phyloP scores from a whole-genome alignment of 257 asterid species.

The Solanum etuberosum region DNA sequence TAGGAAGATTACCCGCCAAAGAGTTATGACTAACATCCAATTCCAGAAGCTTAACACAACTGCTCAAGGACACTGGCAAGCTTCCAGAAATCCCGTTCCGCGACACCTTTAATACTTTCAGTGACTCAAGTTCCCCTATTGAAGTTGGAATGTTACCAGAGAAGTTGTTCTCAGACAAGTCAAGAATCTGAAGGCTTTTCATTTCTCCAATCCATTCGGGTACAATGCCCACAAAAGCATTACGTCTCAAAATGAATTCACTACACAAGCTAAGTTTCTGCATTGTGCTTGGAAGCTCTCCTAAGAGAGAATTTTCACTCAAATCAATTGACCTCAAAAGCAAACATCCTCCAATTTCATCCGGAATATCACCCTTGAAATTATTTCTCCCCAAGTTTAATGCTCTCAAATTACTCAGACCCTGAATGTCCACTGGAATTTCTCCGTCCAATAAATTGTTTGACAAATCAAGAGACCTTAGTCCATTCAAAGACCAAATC shows the following conservation, averaged over 20 bases:
- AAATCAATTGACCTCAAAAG: conserved; percentile 61
- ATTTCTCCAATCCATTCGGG: conserved; percentile 79
- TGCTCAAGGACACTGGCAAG: conserved; percentile 50
- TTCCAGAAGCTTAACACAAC: conserved; percentile 39
- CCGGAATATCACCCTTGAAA: conserved; percentile 53
- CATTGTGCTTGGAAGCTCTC: conserved; percentile 56
- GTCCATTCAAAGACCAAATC: conserved; percentile 58
- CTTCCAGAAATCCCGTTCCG: conserved; percentile 42
- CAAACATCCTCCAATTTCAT: conserved; percentile 54
- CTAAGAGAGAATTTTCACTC: conserved; percentile 46
- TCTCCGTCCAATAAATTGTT: conserved; percentile 59
- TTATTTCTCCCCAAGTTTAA: conserved; percentile 42
- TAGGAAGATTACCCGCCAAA: conserved; percentile 41
- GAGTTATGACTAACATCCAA: conserved; percentile 57
- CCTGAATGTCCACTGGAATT: conserved; percentile 43
- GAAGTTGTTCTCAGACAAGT: conserved; percentile 56
- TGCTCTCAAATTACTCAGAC: conserved; percentile 46
- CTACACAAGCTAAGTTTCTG: conserved; percentile 59
- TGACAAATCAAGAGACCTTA: conserved; percentile 74
- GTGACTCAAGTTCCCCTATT: conserved; percentile 41
- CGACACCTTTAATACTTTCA: conserved; percentile 54
- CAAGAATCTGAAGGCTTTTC: conserved; percentile 55
- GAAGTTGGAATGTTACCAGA: conserved; percentile 52
- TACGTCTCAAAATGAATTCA: conserved; percentile 28
- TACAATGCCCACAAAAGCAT: conserved; percentile 37